Evolutionary conservation across 1,284 basidiomycete genomes (phyloP).

Genomic region (Ustilago xerochloae): DNA sequence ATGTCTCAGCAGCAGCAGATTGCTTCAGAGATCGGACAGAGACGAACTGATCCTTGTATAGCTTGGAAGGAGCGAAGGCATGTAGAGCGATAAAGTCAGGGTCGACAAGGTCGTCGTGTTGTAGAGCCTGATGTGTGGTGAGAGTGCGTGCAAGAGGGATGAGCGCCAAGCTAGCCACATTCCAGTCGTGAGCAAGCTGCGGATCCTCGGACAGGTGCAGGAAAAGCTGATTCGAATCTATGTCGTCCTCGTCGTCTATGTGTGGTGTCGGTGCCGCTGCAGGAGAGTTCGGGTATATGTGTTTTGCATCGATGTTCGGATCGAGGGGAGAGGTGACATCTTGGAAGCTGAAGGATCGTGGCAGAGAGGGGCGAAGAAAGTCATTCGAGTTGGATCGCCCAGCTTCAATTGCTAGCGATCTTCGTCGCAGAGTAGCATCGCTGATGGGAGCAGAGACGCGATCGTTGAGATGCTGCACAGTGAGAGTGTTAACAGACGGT

Average conservation of each 20-base stretch:
- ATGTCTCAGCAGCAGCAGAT: not conserved
- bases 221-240: constrained; percentile 31
- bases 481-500: constrained; percentile 15
- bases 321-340: constrained; percentile 10
- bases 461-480: constrained; percentile 30
- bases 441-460: constrained; percentile 24
- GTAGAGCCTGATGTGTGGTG: not conserved
- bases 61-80: constrained; percentile 35
- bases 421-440: constrained; percentile 32
- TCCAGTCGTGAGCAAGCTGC: constrained; percentile 17
- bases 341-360: constrained; percentile 24
- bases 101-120: constrained; percentile 4
- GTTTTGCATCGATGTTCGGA: not conserved
- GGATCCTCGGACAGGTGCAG: constrained; percentile 29
- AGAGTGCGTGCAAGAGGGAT: constrained; percentile 24
- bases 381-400: not conserved
- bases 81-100: constrained; percentile 29
- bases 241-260: constrained; percentile 35
- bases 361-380: constrained; percentile 2
- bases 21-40: constrained; percentile 29
- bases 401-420: constrained; percentile 29
- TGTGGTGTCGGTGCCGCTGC: constrained; percentile 1
- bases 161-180: constrained; percentile 14
- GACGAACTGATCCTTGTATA: constrained; percentile 40
- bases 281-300: not conserved